These are phyloP conservation scores for Inga oerstediana DNA, from an alignment of 306 rosid genomes.

Conservation along the genomic window DNA sequence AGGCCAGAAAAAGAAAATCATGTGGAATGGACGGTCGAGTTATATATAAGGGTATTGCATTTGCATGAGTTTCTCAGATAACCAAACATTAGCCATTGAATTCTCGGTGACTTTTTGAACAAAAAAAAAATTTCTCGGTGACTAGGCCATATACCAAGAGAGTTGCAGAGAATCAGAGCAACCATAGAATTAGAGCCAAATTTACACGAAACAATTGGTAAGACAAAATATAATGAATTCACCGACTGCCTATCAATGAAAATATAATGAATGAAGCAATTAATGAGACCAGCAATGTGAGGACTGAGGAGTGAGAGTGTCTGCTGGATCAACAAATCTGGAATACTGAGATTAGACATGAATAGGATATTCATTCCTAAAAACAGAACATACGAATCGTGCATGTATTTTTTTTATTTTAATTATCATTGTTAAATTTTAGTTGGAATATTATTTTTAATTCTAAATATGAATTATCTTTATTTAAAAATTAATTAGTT, in stretches of 20 bases:
- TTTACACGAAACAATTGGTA: neutral
- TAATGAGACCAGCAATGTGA: constrained; percentile 24
- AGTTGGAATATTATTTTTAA: neutral
- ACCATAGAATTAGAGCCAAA: neutral
- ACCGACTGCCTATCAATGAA: neutral
- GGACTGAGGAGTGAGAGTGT: neutral
- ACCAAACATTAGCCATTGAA: neutral
- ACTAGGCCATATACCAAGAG: neutral
- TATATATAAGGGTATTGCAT: constrained; percentile 14
- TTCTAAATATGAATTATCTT: too few relatives aligned
- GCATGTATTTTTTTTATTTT: neutral
- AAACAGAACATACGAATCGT: neutral
- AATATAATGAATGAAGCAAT: constrained; percentile 28
- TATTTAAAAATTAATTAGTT: too few relatives aligned
- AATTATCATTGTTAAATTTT: neutral
- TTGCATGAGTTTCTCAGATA: neutral
- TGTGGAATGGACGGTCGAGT: constrained; percentile 11
- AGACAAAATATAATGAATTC: neutral
- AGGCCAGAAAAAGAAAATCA: neutral
- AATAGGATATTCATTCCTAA: neutral
- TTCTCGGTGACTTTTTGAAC: neutral
- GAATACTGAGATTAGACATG: neutral
- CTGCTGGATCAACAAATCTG: neutral
- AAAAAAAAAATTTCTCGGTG: neutral
- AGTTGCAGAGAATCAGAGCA: neutral